Percentiles rank a stretch among this genome's conserved stretches.
Conservation (phyloP, 192 early-diverging fungal genomes). For the Coemansia sp. region DNA sequence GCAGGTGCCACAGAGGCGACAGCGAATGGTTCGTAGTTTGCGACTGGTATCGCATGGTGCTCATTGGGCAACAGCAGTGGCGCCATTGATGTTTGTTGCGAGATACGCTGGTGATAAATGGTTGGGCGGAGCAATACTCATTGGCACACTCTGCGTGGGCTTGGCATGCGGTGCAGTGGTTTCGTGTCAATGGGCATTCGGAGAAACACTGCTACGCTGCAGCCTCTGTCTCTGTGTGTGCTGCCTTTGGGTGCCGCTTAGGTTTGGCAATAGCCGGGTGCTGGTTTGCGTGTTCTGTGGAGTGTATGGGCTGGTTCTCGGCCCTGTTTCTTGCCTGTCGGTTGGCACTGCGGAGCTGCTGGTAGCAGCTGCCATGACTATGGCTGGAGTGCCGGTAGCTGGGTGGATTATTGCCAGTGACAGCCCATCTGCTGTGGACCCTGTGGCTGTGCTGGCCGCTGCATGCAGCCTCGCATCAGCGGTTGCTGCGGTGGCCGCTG, state of each 20-base stretch:
- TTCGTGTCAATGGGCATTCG: not conserved
- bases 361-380: not conserved
- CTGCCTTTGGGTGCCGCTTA: conserved; percentile 30
- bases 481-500: not conserved
- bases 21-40: not conserved
- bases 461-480: conserved; percentile 5
- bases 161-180: not conserved
- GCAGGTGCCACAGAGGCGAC: not conserved
- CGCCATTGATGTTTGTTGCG: conserved; percentile 11
- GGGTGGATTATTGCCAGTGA: not conserved
- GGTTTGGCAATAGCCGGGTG: conserved; percentile 6
- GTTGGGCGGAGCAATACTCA: conserved; percentile 5
- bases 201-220: not conserved
- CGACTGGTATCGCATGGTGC: not conserved
- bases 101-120: conserved; percentile 3
- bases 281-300: conserved; percentile 13
- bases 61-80: conserved; percentile 2
- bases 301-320: conserved; percentile 15
- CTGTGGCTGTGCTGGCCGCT: conserved; percentile 7
- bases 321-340: not conserved
- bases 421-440: not conserved
- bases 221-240: conserved; percentile 12
- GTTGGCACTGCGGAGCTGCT: not conserved
- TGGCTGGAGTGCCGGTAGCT: not conserved
- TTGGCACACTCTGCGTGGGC: conserved; percentile 4